Evolutionary conservation across 1,284 basidiomycete genomes (phyloP), one percentile per base, ranked within the genome.

Genomic region (Puccinia hordei): DNA sequence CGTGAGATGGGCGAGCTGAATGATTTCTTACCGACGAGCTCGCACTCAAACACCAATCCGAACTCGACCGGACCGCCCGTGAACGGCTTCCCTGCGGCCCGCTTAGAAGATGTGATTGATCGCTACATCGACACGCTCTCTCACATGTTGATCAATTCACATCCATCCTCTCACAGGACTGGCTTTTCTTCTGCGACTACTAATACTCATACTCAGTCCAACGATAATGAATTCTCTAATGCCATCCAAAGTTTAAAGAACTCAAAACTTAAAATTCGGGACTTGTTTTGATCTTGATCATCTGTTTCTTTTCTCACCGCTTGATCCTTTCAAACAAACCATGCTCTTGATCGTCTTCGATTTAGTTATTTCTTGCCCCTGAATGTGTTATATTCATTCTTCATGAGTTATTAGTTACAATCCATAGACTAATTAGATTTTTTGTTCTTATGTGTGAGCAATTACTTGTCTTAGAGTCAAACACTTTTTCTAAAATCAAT

Each of bases 101-200:
- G 76, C 46, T 59, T 79, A 41, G 76, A 69, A 27, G 76, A 79
- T 35, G 76, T 71, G 15, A 69, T 79, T 38, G 76, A 79, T 57
- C 65, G 76, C 22, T 79, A 79, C 53, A 55, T 72, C 27, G 76
- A 59, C 57, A 68, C 65, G 30, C 61, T 77, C 38, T 33, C 68
- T 46, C 49, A 51, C 49, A 71, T 71, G 68, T n/a, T 49, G 17
- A 53, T 27, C 15, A 71, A 71, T 53, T 71, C 68, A 2, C 68
- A 33, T 53, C 68, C 41, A 4, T 44, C 44, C n/a, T 44, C 65
- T 8, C 65, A 41, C 19, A 33, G 65, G 4, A 35, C 12, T 27
- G 65, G 38, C 24, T 6, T 27, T n/a, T 9, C 38, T 22, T 3
- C 15, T 73, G 24, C 27, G 19, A 24, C n/a, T 15, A 22, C 55